These are phyloP conservation scores for Diaporthe eres DNA, from an alignment of 2,329 filamentous ascomycete genomes.

Conservation along the genomic window DNA sequence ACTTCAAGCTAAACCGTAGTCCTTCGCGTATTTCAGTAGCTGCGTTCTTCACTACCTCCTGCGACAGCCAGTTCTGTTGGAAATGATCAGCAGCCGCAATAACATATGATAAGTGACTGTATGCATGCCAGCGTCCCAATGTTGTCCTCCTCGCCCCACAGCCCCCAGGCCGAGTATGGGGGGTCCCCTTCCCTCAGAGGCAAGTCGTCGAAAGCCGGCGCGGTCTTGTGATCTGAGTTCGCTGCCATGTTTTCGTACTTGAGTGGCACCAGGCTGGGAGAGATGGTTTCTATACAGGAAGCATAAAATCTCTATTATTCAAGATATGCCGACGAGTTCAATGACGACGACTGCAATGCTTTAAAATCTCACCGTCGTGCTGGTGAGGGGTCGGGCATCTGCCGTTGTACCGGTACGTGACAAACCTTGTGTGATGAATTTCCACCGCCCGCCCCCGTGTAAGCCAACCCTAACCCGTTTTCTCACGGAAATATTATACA, in stretches of 20 bases:
- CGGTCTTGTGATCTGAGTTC: neutral
- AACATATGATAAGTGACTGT: no score
- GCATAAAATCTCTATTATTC: neutral
- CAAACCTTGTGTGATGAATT: neutral
- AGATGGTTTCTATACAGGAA: neutral
- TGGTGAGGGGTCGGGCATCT: neutral
- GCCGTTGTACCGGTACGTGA: neutral
- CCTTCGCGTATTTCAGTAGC: slow-evolving; percentile 38
- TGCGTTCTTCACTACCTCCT: slow-evolving; percentile 38
- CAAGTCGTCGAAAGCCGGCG: neutral
- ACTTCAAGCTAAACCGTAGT: slow-evolving; percentile 42
- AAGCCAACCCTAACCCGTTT: neutral
- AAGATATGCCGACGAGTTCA: neutral
- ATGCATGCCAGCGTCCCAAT: slow-evolving; percentile 40
- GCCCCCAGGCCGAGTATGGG: slow-evolving; percentile 32
- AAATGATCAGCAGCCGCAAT: neutral
- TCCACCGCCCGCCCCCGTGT: neutral
- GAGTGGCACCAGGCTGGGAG: neutral
- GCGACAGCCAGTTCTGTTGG: slow-evolving; percentile 44
- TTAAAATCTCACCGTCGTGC: neutral
- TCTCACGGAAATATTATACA: neutral
- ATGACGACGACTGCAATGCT: neutral
- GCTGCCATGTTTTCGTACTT: neutral
- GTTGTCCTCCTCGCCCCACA: slow-evolving; percentile 31
- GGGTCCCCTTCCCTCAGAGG: slow-evolving; percentile 6